Evolutionary conservation across 2,329 filamentous ascomycete genomes (phyloP).

Genomic region (Calonectria henricotiae): DNA sequence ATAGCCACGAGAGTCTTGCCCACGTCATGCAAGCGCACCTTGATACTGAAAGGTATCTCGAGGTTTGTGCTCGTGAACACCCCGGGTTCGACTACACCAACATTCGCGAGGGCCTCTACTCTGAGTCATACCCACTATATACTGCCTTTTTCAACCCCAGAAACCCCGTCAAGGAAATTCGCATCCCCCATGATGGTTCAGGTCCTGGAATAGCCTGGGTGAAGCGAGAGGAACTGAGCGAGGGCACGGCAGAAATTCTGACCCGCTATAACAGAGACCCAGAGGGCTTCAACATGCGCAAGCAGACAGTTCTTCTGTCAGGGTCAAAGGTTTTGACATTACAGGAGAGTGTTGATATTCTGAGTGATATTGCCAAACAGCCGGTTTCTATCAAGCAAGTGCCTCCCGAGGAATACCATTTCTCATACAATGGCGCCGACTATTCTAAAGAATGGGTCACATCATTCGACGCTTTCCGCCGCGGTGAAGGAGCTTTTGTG

Average conservation of each 20-base stretch:
- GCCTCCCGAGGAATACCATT: not conserved
- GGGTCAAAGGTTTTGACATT: not conserved
- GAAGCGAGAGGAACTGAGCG: constrained; percentile 5
- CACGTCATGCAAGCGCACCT: constrained; percentile 3
- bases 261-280: not conserved
- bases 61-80: not conserved
- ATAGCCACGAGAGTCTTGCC: not conserved
- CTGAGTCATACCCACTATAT: not conserved
- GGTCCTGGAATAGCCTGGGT: constrained; percentile 3
- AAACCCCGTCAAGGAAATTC: not conserved
- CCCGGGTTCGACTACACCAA: constrained; percentile 1
- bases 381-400: not conserved
- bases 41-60: constrained; percentile 3
- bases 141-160: not conserved
- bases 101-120: not conserved
- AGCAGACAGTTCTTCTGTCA: not conserved
- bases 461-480: not conserved
- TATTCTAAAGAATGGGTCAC: not conserved
- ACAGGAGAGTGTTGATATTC: not conserved
- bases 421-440: not conserved
- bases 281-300: not conserved
- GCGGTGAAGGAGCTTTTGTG: not conserved
- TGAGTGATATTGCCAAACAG: not conserved
- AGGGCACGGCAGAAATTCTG: not conserved
- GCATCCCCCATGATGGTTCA: not conserved